Percentiles rank a stretch among this genome's conserved stretches.
phyloP scores from a whole-genome alignment of 768 basidiomycete genomes.

The Zangia roseola region DNA sequence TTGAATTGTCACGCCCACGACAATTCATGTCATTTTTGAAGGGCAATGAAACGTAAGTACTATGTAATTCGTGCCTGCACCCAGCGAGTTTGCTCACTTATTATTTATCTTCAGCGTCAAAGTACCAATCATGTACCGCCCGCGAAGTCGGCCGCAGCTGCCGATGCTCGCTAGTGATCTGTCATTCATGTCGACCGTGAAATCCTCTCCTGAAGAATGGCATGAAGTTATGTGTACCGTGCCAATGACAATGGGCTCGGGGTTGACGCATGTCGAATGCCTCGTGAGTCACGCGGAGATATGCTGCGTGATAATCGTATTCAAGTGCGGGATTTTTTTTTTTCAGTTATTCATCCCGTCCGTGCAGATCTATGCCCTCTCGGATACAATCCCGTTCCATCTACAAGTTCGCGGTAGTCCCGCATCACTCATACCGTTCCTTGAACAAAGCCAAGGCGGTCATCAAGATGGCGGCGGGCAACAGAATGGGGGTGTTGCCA shows the following conservation, averaged over 20 bases:
- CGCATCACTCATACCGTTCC: conserved; percentile 46
- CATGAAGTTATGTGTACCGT: conserved; percentile 47
- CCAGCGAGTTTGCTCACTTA: conserved; percentile 1
- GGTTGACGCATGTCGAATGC: conserved; percentile 42
- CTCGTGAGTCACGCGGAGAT: conserved; percentile 41
- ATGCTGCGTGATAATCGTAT: not conserved
- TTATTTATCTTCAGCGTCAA: conserved; percentile 35
- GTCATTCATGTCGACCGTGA: conserved; percentile 56
- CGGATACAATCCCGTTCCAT: conserved; percentile 63
- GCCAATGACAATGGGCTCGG: conserved; percentile 34
- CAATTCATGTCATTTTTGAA: conserved; percentile 45
- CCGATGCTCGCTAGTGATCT: conserved; percentile 46
- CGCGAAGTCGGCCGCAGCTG: conserved; percentile 52
- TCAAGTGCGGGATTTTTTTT: not conserved
- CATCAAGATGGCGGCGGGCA: not conserved
- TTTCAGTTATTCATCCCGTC: conserved; percentile 60
- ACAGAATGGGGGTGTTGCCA: conserved; percentile 16
- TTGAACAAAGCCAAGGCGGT: conserved; percentile 24
- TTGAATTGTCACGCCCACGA: conserved; percentile 40
- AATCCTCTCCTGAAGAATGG: conserved; percentile 68
- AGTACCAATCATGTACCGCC: conserved; percentile 51
- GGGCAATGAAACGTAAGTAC: conserved; percentile 44
- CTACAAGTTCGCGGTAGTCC: conserved; percentile 54
- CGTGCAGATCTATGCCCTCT: conserved; percentile 50
- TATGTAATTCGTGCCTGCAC: not conserved